Evolutionary conservation across 2,329 filamentous ascomycete genomes (phyloP), one percentile per base, ranked within the genome.

Genomic region (Colletotrichum scovillei): DNA sequence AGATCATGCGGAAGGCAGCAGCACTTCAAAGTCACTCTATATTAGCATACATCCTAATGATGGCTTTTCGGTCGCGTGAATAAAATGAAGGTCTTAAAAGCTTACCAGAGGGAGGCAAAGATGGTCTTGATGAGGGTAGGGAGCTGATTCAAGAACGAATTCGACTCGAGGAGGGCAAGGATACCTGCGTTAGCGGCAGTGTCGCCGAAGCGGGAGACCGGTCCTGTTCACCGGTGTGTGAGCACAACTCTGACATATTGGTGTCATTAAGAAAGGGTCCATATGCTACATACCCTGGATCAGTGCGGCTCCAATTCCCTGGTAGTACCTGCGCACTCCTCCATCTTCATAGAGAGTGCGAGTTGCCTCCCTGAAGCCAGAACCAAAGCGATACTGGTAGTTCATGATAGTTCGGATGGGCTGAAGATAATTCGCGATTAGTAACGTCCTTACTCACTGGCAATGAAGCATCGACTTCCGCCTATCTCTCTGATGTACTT

Each of bases 361-460:
- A 1, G 81, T 83, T 0, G 86, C 84, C 0, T 75, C 63, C 3
- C 80, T 81, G 67, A 87, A 87, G 0, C 82, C 80, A 0, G 81
- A 82, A 1, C 86, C 86, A 52, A 83, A 85, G 2, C 86, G 85
- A 66, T 87, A 87, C 72, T 87, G 86, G 57, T 87, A 87, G 77
- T 87, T 87, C 86, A 87, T 87, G 14, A 87, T 85, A 0, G 86
- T 87, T 5, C 86, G 82, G 4, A 87, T 78, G 4, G 86, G 86
- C 85, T 87, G 59, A 1, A 1, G 30, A 12, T 5, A 11, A 6
- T 8, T 11, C 3, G 24, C 11, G 16, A 28, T 60, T 22, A 66
- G 49, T 30, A 5, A 9, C 9, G 5, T 14, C 5, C 12, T 5
- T n/a, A 4, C 14, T 9, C 16, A 5, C 5, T 2, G 6, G 30